phyloP scores from a whole-genome alignment of 106 monocot species.

The Narthecium ossifragum region DNA sequence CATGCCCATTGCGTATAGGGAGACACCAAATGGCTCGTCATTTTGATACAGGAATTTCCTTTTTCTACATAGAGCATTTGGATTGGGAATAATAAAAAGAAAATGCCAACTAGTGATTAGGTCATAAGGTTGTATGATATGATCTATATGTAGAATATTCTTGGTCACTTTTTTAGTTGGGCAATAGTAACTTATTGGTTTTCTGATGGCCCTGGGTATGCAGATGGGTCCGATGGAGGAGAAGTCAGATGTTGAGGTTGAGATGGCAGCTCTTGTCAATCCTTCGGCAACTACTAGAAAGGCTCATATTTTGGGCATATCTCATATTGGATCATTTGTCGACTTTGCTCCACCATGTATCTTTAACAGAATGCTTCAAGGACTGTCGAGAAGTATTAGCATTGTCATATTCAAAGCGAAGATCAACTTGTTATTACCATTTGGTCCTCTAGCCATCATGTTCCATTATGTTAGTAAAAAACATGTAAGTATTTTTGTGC shows the following conservation, averaged over 20 bases:
- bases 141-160: too few relatives aligned
- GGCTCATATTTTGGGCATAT: conserved; percentile 41
- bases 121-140: too few relatives aligned
- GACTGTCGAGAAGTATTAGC: conserved; percentile 49
- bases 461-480: conserved; percentile 80
- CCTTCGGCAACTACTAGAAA: conserved; percentile 31
- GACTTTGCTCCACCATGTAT: conserved; percentile 36
- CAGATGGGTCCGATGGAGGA: conserved; percentile 25
- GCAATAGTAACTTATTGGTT: too few relatives aligned
- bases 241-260: conserved; percentile 16
- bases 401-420: conserved; percentile 77
- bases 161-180: too few relatives aligned
- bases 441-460: conserved; percentile 83
- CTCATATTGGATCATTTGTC: conserved; percentile 51
- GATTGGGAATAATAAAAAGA: too few relatives aligned
- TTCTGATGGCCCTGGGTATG: too few relatives aligned
- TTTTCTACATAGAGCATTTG: too few relatives aligned
- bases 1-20: too few relatives aligned
- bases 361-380: conserved; percentile 17
- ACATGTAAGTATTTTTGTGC: conserved; percentile 51
- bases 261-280: conserved; percentile 18
- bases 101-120: too few relatives aligned
- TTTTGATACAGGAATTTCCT: too few relatives aligned
- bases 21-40: too few relatives aligned
- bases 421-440: conserved; percentile 86